Conservation (phyloP, 2,329 filamentous ascomycete genomes). For the Hypoxylon sp. region DNA sequence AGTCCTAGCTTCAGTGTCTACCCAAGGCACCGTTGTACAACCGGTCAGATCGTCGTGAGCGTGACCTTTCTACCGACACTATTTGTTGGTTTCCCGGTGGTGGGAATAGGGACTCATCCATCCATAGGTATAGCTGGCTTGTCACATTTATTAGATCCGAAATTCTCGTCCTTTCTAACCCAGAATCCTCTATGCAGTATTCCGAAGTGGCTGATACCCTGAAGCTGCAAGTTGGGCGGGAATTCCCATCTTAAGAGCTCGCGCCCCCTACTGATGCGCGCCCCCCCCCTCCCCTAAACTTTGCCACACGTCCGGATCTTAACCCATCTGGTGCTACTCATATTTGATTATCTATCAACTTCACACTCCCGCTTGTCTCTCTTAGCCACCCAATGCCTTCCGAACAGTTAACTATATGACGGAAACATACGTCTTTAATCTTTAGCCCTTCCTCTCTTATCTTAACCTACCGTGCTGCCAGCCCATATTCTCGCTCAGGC, state of each 20-base stretch:
- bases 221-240: conserved; percentile 25
- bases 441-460: conserved; percentile 19
- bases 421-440: conserved; percentile 20
- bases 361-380: conserved; percentile 15
- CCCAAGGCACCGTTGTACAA: conserved; percentile 27
- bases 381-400: conserved; percentile 2
- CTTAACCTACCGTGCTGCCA: conserved; percentile 35
- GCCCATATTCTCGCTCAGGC: conserved; percentile 5
- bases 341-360: conserved; percentile 21
- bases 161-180: conserved; percentile 17
- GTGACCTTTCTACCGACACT: conserved; percentile 31
- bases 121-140: conserved; percentile 25
- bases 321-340: conserved; percentile 17
- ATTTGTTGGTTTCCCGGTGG: conserved; percentile 20
- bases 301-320: conserved; percentile 24
- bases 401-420: conserved; percentile 26
- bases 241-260: conserved; percentile 19
- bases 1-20: conserved; percentile 21
- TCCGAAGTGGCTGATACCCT: conserved; percentile 22
- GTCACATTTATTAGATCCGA: conserved; percentile 19
- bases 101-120: conserved; percentile 14
- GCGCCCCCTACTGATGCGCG: conserved; percentile 19
- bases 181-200: conserved; percentile 22
- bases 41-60: conserved; percentile 29
- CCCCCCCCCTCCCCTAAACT: conserved; percentile 24